Evolutionary conservation across 2,329 filamentous ascomycete species (phyloP), one percentile per base, ranked within the genome.

Genomic region (Talaromyces sp.): DNA sequence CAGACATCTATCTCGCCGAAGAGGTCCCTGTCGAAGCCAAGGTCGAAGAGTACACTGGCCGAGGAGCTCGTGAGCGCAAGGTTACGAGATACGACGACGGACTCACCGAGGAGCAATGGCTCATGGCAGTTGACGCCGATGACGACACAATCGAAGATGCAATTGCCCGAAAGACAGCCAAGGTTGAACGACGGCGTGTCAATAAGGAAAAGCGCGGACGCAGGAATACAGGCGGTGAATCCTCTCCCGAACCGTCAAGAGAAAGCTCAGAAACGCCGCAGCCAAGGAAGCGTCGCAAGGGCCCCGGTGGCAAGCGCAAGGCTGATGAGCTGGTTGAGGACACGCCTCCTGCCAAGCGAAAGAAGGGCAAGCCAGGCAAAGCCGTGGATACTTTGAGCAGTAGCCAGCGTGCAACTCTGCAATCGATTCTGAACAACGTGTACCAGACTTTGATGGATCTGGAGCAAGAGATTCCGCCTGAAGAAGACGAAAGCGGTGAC

Each of bases 41-140:
- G 66, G 83, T 88, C 21, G 88, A 90, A 63, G 91, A 94, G 65
- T 81, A 87, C 32, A 80, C 87, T 27, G 94, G 94, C 62, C 92
- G 94, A 74, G 94, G 94, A 68, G 93, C 93, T 64, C 90, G 94
- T 79, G 94, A 99, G 77, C 88, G 95, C 63, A 97, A 92, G 66
- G 88, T 91, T 70, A 92, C 97, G 69, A 90, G 89, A 74, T 99
- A 99, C 68, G 94, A 99, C 69, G 94, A 99, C 70, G 94, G 95
- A 57, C 85, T 99, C 31, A 97, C 94, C 0, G 95, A 99, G 77
- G 94, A 99, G 79, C 95, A 99, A 75, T 99, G 94, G 94, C 84
- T 97, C 56, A 93, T 96, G 81, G 94, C 94, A 58, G 93, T 99
- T 32, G 94, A 99, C 72, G 93, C 96, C 62, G 92, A 97, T 56